A percentile compares a stretch with the other conserved stretches of the same genome.
These are phyloP conservation scores for Durotheca rogersii DNA, from an alignment of 495 filamentous ascomycete species.

Conservation along the genomic window DNA sequence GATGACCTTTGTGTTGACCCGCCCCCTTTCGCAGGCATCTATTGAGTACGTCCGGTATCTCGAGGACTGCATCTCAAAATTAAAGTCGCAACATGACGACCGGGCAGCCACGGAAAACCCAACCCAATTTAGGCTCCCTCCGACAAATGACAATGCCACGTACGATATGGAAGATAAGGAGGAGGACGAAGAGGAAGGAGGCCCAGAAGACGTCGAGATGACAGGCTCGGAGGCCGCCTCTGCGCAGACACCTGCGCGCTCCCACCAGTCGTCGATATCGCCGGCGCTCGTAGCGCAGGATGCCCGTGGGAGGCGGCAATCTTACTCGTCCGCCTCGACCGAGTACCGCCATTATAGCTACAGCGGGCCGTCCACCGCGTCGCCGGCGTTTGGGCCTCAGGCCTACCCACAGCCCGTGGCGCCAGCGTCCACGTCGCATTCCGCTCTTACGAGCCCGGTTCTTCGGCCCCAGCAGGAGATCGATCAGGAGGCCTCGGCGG, in stretches of 20 bases:
- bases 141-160: conserved; percentile 26
- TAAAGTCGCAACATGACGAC: conserved; percentile 62
- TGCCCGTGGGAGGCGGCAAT: conserved; percentile 42
- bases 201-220: conserved; percentile 52
- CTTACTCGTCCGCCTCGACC: conserved; percentile 47
- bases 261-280: conserved; percentile 49
- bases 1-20: conserved; percentile 13
- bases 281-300: conserved; percentile 49
- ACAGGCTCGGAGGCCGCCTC: conserved; percentile 39
- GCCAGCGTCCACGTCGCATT: conserved; percentile 40
- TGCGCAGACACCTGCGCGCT: conserved; percentile 32
- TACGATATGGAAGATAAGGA: conserved; percentile 34
- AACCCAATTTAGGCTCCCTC: conserved; percentile 23
- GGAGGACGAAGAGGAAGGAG: conserved; percentile 25
- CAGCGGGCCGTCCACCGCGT: conserved; percentile 45
- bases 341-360: conserved; percentile 49
- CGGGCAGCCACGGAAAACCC: conserved; percentile 16
- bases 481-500: conserved; percentile 79
- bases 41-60: conserved; percentile 97
- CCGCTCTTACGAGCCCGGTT: conserved; percentile 52
- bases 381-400: conserved; percentile 48
- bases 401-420: conserved; percentile 31
- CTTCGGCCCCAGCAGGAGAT: conserved; percentile 49
- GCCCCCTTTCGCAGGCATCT: conserved; percentile 64
- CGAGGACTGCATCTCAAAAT: conserved; percentile 79